Conservation (phyloP, 495 filamentous ascomycete genomes). For the Hyaloscypha bicolor region DNA sequence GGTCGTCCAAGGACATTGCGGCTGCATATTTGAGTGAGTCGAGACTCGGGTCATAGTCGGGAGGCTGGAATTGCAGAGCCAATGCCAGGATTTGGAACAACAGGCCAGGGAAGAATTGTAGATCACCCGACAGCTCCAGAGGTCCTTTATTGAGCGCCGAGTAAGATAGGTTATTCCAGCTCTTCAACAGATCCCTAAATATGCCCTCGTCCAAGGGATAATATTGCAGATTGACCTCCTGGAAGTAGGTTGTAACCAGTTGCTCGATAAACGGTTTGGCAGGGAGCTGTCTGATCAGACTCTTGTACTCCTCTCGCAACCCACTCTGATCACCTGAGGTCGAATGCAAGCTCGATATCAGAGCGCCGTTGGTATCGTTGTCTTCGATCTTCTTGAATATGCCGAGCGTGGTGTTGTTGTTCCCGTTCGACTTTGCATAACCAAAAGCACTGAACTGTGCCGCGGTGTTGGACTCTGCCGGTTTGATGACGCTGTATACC, state of each 20-base stretch:
- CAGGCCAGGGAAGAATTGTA: slow-evolving; percentile 56
- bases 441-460: slow-evolving; percentile 44
- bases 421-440: slow-evolving; percentile 45
- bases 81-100: slow-evolving; percentile 59
- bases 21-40: slow-evolving; percentile 58
- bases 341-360: slow-evolving; percentile 26
- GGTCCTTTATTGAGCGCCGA: slow-evolving; percentile 46
- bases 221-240: slow-evolving; percentile 62
- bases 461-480: slow-evolving; percentile 27
- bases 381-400: slow-evolving; percentile 53
- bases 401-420: slow-evolving; percentile 46
- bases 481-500: slow-evolving; percentile 13
- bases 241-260: slow-evolving; percentile 57
- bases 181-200: slow-evolving; percentile 49
- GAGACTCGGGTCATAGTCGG: slow-evolving; percentile 47
- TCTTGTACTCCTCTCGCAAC: slow-evolving; percentile 53
- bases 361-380: slow-evolving; percentile 25
- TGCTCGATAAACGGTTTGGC: slow-evolving; percentile 52
- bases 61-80: slow-evolving; percentile 54
- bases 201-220: slow-evolving; percentile 54
- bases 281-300: slow-evolving; percentile 54
- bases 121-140: slow-evolving; percentile 42
- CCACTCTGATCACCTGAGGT: slow-evolving; percentile 34
- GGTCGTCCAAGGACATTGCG: slow-evolving; percentile 60
- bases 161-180: slow-evolving; percentile 54